Evolutionary conservation across 2,329 filamentous ascomycete genomes (phyloP).

Genomic region (Dendrostoma leiphaemia): DNA sequence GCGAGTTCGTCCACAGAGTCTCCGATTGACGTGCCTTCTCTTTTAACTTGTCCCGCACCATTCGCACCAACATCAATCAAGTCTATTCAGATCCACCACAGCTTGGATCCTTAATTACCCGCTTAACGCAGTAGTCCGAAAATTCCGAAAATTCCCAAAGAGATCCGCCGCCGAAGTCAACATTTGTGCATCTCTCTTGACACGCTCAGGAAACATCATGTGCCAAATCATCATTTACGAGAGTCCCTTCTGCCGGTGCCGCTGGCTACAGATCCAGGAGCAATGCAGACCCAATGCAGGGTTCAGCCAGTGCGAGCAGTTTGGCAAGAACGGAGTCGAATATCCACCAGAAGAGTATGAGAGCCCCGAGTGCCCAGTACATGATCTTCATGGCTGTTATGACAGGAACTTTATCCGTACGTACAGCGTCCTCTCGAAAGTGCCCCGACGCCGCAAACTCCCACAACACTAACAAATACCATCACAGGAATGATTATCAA

Average conservation of each 20-base stretch:
- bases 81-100: no score
- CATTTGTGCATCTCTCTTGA: neutral
- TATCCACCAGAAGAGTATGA: slow-evolving; percentile 30
- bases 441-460: neutral
- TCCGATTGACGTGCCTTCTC: no score
- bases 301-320: slow-evolving; percentile 46
- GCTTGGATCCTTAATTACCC: no score
- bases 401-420: slow-evolving; percentile 44
- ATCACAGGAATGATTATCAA: slow-evolving; percentile 37
- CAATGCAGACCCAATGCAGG: slow-evolving; percentile 49
- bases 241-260: slow-evolving; percentile 49
- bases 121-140: no score
- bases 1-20: no score
- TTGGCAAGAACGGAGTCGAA: slow-evolving; percentile 38
- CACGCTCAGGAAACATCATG: no score
- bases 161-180: no score
- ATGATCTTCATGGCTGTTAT: slow-evolving; percentile 38
- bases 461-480: neutral
- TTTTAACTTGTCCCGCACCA: no score
- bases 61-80: no score
- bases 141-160: no score
- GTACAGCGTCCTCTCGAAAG: no score
- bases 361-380: slow-evolving; percentile 40
- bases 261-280: slow-evolving; percentile 46
- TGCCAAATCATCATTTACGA: slow-evolving; percentile 47